Evolutionary conservation across 2,329 filamentous ascomycete species (phyloP).

Genomic region (Colletotrichum paranaense): DNA sequence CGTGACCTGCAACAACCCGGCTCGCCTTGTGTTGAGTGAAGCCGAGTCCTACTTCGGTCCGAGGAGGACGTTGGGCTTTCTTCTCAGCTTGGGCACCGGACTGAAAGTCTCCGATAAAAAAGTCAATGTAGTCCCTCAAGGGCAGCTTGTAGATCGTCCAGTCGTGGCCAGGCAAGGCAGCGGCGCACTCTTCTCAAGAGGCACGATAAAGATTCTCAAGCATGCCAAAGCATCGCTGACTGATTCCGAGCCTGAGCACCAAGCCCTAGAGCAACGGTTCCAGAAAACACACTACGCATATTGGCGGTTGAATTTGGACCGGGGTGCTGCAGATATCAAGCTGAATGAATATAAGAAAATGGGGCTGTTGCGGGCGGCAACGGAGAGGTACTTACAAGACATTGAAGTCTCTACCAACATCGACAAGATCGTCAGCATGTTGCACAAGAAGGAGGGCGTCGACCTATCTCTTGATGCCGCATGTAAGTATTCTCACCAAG

Average conservation of each 20-base stretch:
- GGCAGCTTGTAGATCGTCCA: background rate
- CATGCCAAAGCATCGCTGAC: constrained; percentile 17
- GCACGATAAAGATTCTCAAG: background rate
- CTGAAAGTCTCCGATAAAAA: constrained; percentile 28
- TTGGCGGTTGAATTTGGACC: constrained; percentile 44
- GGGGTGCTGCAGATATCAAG: constrained; percentile 38
- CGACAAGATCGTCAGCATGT: constrained; percentile 37
- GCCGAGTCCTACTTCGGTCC: constrained; percentile 40
- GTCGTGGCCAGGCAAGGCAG: background rate
- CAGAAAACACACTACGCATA: constrained; percentile 37
- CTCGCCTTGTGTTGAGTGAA: constrained; percentile 41
- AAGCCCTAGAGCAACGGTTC: constrained; percentile 34
- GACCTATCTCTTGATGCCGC: constrained; percentile 37
- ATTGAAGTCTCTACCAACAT: constrained; percentile 33
- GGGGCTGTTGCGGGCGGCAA: constrained; percentile 37
- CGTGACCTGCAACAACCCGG: constrained; percentile 56
- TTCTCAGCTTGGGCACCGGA: constrained; percentile 47
- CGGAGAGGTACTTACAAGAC: constrained; percentile 38
- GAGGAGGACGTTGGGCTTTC: constrained; percentile 39
- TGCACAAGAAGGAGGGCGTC: constrained; percentile 25
- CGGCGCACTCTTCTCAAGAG: constrained; percentile 9
- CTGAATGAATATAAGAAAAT: constrained; percentile 43
- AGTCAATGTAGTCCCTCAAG: background rate
- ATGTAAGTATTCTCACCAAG: constrained; percentile 35
- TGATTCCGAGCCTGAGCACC: constrained; percentile 39